Evolutionary conservation across 1,284 basidiomycete species (phyloP), one percentile per base, ranked within the genome.

Genomic region (Cryptococcus deneoformans): DNA sequence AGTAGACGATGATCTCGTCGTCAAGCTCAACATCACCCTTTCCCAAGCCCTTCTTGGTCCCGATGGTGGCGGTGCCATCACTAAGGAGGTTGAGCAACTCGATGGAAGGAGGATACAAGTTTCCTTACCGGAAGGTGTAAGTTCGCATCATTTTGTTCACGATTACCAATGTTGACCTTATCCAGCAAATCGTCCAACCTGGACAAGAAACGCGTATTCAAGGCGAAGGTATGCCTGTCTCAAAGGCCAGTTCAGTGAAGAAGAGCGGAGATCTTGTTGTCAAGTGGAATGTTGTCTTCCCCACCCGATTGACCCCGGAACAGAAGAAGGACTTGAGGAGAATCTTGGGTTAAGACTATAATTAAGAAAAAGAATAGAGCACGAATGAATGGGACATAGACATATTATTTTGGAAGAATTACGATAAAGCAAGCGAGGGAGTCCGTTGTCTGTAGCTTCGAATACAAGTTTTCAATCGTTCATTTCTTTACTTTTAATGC

Each of bases 211-310:
- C 85, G 11, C 82, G 80, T 34, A 77, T 95, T 5, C 53, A 79
- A 2, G 87, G 85, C 1, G 90, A 94, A 76, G 94, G 93, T 11
- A 95, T 96, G 92, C 92, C 92, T 1, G 85, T 92, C 44, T 82
- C 90, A 57, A 92, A 90, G 76, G 87, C 87, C 54, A 86, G 86
- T n/a, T 81, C 80, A 50, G 79, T 80, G 54, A 85, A 83, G 79
- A 84, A 81, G 65, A 89, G 88, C 78, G 93, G 93, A 1, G 90
- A 96, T 78, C 75, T 96, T 53, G 80, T 89, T 49, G 83, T 95
- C 50, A 84, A 83, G 60, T 91, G 90, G 88, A 86, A 93, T 54
- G 83, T 95, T 34, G 80, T 84, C 37, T 95, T 96, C 83, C 93
- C 93, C 0, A 82, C 85, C 44, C 80, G 84, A 39, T 70, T 96